A percentile compares a stretch with the other conserved stretches of the same genome.
Conservation (phyloP, 495 filamentous ascomycete species). For the Hyaloscypha finlandica region DNA sequence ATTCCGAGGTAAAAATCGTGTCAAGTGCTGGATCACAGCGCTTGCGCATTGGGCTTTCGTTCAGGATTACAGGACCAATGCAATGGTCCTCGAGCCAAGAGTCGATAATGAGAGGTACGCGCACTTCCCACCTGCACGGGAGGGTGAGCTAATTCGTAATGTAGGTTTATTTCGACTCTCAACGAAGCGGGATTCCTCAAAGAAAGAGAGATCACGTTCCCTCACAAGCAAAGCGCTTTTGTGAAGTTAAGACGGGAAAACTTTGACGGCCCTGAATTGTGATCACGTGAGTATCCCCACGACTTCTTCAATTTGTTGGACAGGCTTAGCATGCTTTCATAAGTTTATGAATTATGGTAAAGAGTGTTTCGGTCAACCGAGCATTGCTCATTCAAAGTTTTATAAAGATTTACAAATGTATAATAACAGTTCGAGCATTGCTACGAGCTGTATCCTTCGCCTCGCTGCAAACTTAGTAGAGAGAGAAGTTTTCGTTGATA, state of each 20-base stretch:
- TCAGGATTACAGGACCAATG: slow-evolving; percentile 78
- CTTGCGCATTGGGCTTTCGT: slow-evolving; percentile 83
- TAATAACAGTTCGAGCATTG: background rate
- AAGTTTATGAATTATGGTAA: background rate
- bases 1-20: slow-evolving; percentile 74
- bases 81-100: slow-evolving; percentile 82
- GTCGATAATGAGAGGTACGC: slow-evolving; percentile 88
- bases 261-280: slow-evolving; percentile 81
- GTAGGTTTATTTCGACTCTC: slow-evolving; percentile 78
- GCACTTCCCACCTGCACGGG: background rate
- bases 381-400: background rate
- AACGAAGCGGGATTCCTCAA: slow-evolving; percentile 79
- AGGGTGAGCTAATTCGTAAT: background rate
- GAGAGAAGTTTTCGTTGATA: too few species aligned
- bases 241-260: slow-evolving; percentile 79
- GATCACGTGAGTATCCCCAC: slow-evolving; percentile 24
- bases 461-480: too few species aligned
- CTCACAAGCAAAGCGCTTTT: slow-evolving; percentile 90
- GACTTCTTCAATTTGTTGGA: background rate
- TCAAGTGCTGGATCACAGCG: slow-evolving; percentile 78
- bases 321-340: background rate
- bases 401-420: background rate
- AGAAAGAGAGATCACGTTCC: slow-evolving; percentile 83
- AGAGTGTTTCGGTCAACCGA: background rate
- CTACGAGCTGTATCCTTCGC: background rate